Evolutionary conservation across 192 early-diverging fungal genomes (phyloP), one percentile per base, ranked within the genome.

Genomic region (Linnemannia schmuckeri): DNA sequence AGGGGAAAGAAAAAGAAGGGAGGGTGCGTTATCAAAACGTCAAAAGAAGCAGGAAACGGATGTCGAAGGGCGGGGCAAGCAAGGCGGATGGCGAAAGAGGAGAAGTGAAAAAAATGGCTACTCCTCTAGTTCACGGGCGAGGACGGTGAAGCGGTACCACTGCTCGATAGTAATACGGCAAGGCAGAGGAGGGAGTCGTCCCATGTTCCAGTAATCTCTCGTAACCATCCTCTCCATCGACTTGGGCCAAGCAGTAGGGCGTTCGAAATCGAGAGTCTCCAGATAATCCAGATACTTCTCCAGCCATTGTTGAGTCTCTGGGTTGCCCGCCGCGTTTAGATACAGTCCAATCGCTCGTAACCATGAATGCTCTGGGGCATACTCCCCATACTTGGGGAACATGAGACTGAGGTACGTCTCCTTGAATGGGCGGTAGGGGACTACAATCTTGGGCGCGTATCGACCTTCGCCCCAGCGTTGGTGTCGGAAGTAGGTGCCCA

Each of bases 401-500:
- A 86, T n/a, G n/a, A 86, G 75, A 24, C 46, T 54, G 9, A 86
- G 78, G 35, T 81, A 86, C 5, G 70, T 77, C 49, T 86, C 84
- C 7, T 37, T 33, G 63, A 81, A 81, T 4, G 84, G 79, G 12
- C 79, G 74, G 47, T 81, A 86, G 3, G 84, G 84, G 12, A 86
- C 40, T 13, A 86, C 79, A 27, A 86, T 52, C 61, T 86, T 86
- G 75, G 75, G 84, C 15, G 79, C 84, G 27, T 74, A 86, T 27
- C 12, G 47, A 4, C 54, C 54, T 0, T 72, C 49, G 38, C 79
- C 79, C 41, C 42, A 75, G 18, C 78, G 78, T 42, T 81, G 79
- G 44, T 81, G 79, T 18, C 84, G 78, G 52, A 86, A 86, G 27
- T 81, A 77, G 75, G 77, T 77, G 2, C 84, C 79, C 42, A 86